These are phyloP conservation scores for Tilletia setariae DNA, from an alignment of 1,284 basidiomycete genomes.

Conservation along the genomic window DNA sequence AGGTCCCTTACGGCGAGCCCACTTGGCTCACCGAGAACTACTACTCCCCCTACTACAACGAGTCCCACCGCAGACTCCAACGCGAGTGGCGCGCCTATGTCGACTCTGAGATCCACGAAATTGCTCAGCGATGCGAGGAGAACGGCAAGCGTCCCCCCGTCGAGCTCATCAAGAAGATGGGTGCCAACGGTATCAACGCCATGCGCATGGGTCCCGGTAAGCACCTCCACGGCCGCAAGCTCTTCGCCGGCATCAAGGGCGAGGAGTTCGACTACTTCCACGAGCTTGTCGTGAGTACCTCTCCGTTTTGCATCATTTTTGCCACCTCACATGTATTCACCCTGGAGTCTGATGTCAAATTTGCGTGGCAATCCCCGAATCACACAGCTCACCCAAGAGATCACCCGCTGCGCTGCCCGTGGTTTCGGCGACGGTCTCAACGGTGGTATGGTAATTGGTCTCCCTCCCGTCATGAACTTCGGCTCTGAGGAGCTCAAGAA, in stretches of 20 bases:
- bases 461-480: conserved; percentile 69
- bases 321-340: conserved; percentile 5
- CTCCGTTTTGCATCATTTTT: not conserved
- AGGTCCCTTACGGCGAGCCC: conserved; percentile 53
- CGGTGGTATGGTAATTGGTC: conserved; percentile 56
- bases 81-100: conserved; percentile 53
- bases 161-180: conserved; percentile 54
- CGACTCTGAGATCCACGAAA: conserved; percentile 28
- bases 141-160: conserved; percentile 48
- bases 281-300: conserved; percentile 61
- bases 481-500: conserved; percentile 73
- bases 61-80: conserved; percentile 54
- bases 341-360: no score
- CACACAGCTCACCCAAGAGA: conserved; percentile 70
- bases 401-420: conserved; percentile 72
- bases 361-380: conserved; percentile 65
- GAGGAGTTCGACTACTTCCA: conserved; percentile 86
- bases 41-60: conserved; percentile 55
- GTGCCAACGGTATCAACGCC: conserved; percentile 63
- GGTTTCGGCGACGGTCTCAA: conserved; percentile 54
- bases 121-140: conserved; percentile 49
- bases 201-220: conserved; percentile 80
- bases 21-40: conserved; percentile 45
- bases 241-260: conserved; percentile 80
- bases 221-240: conserved; percentile 74